Base-by-base conservation (phyloP, 1,284 basidiomycete genomes). In the Salmacisia buchloeana region DNA sequence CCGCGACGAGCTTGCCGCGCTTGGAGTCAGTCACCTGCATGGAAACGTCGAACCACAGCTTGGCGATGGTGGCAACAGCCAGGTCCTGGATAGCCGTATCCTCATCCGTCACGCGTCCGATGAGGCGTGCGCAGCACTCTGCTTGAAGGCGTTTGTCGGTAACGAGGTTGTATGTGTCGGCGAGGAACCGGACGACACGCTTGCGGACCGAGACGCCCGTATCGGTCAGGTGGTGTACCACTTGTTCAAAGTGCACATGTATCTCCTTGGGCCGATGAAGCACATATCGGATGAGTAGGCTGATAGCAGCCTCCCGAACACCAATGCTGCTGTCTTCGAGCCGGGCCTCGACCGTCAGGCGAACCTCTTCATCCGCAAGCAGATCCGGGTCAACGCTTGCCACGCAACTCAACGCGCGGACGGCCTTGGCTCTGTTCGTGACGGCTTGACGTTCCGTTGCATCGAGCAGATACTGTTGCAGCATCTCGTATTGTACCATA, bases 251-350 rank as follows among this genome's bases (percentile, higher is more conserved):
- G 81, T 97, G 96, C 68, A 90, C 86, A 2, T 86, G 85, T 0
- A 91, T 90, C 29, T 96, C 86, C 63, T 88, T 86, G 0, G 91
- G 90, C 2, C 89, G 88, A 63, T 91, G 88, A 29, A 94, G 86
- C 81, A 97, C 88, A 76, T 97, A 96, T 81, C 92, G 94, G 31
- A 94, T 93, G 64, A 98, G 90, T 57, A 98, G 83, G 67, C 96
- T 93, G 7, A 98, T 90, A 4, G 94, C 92, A 4, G 92, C 91
- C 80, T 99, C 96, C 36, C 94, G 88, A 21, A 98, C 96, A 29
- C 89, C 89, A 0, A 94, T 88, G 0, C 94, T 97, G 63, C 85
- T 88, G 74, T 99, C 94, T 2, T 89, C 83, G 21, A 98, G 84
- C 74, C 94, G 90, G 25, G 86, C 87, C 80, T 96, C 92, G 68